phyloP scores from a whole-genome alignment of 176 grass and related monocot species.

The Rhynchospora pubera region DNA sequence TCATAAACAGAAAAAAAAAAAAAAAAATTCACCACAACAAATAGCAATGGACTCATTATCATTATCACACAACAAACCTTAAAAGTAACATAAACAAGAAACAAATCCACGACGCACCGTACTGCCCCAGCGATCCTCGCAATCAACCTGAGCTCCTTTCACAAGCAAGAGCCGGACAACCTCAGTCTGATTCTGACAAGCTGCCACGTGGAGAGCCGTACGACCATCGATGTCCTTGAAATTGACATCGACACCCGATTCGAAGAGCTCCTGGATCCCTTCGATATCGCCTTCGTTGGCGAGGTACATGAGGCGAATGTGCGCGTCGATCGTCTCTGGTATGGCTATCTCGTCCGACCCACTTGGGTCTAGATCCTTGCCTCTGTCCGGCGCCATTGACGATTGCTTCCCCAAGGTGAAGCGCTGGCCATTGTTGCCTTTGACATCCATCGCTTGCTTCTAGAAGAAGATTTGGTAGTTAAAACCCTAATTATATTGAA shows the following conservation, averaged over 20 bases:
- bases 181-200: conserved; percentile 63
- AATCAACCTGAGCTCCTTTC: conserved; percentile 46
- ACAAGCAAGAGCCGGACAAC: conserved; percentile 54
- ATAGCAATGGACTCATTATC: neutral
- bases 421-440: conserved; percentile 21
- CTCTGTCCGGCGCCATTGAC: conserved; percentile 57
- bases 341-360: conserved; percentile 5
- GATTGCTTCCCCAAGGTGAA: conserved; percentile 76
- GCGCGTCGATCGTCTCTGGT: conserved; percentile 24
- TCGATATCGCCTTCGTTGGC: conserved; percentile 55
- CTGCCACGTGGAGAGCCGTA: conserved; percentile 78
- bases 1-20: conserved; percentile 18
- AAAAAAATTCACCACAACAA: neutral
- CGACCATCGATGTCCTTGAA: conserved; percentile 80
- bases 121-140: conserved; percentile 80
- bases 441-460: conserved; percentile 40
- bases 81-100: neutral
- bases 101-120: conserved; percentile 41
- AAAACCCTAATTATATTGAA: neutral
- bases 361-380: neutral
- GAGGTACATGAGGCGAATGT: conserved; percentile 85
- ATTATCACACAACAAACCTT: neutral
- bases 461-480: conserved; percentile 21
- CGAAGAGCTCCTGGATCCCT: conserved; percentile 64
- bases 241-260: conserved; percentile 58